Percentiles rank a stretch among this genome's conserved stretches.
phyloP scores from a whole-genome alignment of 345 rosid species.

The Populus tremula region DNA sequence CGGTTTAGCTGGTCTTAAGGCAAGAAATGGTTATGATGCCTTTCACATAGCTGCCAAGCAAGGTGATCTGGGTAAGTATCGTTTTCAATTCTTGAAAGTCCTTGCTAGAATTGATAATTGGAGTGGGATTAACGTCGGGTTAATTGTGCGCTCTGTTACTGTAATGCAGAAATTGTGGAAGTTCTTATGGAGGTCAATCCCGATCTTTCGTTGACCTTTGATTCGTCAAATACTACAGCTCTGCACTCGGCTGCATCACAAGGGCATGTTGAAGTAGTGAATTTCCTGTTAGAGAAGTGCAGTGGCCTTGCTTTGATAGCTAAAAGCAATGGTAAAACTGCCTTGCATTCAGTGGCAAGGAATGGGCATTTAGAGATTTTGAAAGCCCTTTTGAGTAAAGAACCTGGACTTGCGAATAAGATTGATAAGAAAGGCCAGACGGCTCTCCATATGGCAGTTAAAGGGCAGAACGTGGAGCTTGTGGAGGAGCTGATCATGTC shows the following conservation, averaged over 20 bases:
- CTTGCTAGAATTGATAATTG: not conserved
- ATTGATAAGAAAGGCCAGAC: slow-evolving; percentile 83
- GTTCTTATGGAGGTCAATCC: slow-evolving; percentile 60
- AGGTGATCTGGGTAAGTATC: slow-evolving; percentile 60
- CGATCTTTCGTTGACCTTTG: slow-evolving; percentile 71
- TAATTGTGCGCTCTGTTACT: not conserved
- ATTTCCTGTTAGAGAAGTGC: slow-evolving; percentile 57
- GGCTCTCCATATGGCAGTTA: slow-evolving; percentile 90
- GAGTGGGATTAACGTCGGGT: not conserved
- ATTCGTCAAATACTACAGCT: slow-evolving; percentile 70
- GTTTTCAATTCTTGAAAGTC: not conserved
- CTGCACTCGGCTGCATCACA: slow-evolving; percentile 81
- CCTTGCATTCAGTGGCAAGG: slow-evolving; percentile 82
- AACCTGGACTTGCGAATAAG: slow-evolving; percentile 50
- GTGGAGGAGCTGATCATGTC: slow-evolving; percentile 53
- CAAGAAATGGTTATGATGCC: slow-evolving; percentile 81
- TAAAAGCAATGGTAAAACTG: slow-evolving; percentile 70
- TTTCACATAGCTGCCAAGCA: slow-evolving; percentile 89
- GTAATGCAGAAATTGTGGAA: slow-evolving; percentile 53
- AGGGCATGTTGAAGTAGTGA: slow-evolving; percentile 69
- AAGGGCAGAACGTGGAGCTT: slow-evolving; percentile 61
- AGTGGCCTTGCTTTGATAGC: slow-evolving; percentile 58
- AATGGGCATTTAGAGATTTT: slow-evolving; percentile 80
- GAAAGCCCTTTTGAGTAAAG: slow-evolving; percentile 54
- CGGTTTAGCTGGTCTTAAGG: slow-evolving; percentile 57